These are phyloP conservation scores for Pseudohyphozyma bogoriensis DNA, from an alignment of 768 basidiomycete species.

Conservation along the genomic window DNA sequence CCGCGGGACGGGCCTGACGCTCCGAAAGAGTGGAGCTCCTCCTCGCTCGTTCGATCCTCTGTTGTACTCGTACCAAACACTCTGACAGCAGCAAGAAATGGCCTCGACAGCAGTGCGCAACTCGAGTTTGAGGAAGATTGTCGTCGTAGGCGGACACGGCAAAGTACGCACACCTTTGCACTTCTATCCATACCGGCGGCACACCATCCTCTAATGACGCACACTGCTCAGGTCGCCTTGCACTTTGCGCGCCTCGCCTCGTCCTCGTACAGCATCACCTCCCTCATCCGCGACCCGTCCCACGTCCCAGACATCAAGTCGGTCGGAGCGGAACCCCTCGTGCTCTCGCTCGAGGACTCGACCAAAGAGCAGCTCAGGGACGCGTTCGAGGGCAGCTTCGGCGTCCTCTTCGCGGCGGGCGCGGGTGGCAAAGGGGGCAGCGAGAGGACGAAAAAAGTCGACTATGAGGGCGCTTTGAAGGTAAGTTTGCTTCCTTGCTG, in stretches of 20 bases:
- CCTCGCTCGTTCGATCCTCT: too few species aligned
- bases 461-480: constrained; percentile 57
- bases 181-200: background rate
- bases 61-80: too few species aligned
- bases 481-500: too few species aligned
- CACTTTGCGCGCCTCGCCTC: constrained; percentile 48
- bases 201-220: background rate
- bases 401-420: constrained; percentile 44
- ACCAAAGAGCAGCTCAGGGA: constrained; percentile 44
- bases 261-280: constrained; percentile 44
- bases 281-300: constrained; percentile 48
- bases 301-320: constrained; percentile 47
- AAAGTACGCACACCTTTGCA: background rate
- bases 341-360: constrained; percentile 52
- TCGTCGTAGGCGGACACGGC: constrained; percentile 28
- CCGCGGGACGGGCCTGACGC: too few species aligned
- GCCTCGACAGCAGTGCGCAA: too few species aligned
- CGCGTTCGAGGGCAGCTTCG: constrained; percentile 41
- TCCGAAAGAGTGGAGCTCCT: too few species aligned
- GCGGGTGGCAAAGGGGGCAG: constrained; percentile 52
- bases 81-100: too few species aligned
- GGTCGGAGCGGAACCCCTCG: constrained; percentile 43
- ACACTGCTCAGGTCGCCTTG: constrained; percentile 40
- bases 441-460: constrained; percentile 47
- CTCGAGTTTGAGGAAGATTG: too few species aligned